Evolutionary conservation across 331 rosid species (phyloP).

Genomic region (Cydonia oblonga): DNA sequence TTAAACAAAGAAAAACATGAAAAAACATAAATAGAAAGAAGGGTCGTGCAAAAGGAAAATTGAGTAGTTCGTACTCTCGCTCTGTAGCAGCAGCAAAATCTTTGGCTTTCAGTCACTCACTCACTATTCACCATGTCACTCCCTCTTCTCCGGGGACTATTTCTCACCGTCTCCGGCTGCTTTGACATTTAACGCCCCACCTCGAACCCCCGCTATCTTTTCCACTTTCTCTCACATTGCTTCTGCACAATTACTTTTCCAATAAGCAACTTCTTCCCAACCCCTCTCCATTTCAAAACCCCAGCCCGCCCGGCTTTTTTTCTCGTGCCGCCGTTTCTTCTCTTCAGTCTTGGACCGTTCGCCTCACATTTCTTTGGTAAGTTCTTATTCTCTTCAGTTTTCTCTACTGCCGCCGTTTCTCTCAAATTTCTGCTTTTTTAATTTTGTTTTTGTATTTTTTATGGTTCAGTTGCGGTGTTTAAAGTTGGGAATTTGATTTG

Average conservation of each 20-base stretch:
- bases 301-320: not conserved
- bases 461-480: too few relatives aligned
- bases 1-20: too few relatives aligned
- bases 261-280: not conserved
- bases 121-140: not conserved
- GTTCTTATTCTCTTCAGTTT: not conserved
- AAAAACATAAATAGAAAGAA: not conserved
- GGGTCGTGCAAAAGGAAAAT: not conserved
- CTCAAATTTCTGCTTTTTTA: not conserved
- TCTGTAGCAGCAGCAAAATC: not conserved
- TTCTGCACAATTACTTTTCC: not conserved
- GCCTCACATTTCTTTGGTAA: not conserved
- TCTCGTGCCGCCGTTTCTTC: not conserved
- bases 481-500: too few relatives aligned
- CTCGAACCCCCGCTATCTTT: not conserved
- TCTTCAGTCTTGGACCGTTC: not conserved
- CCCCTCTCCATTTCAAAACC: constrained; percentile 1
- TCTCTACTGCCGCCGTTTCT: not conserved
- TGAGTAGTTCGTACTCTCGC: too few relatives aligned
- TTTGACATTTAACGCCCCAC: not conserved
- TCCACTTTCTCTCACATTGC: not conserved
- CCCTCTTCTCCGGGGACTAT: not conserved
- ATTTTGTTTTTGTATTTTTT: too few relatives aligned
- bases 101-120: constrained; percentile 1
- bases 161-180: constrained; percentile 5